These are phyloP conservation scores for Bretziella fagacearum DNA, from an alignment of 2,329 filamentous ascomycete species.

Conservation along the genomic window DNA sequence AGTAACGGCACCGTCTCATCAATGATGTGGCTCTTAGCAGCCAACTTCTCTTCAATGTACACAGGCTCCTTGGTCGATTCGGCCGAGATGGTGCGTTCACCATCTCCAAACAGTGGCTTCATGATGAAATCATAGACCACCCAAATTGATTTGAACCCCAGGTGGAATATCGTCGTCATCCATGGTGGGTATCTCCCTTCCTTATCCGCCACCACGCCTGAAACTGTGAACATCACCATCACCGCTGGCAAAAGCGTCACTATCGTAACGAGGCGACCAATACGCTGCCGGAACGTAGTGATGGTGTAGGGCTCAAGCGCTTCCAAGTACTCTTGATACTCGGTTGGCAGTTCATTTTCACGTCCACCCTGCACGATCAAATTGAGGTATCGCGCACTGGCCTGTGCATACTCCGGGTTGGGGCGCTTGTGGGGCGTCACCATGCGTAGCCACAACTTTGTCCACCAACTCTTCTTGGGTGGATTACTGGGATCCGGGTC, in stretches of 20 bases:
- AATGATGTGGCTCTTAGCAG: not conserved
- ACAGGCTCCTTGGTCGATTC: not conserved
- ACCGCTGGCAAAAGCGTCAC: constrained; percentile 39
- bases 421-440: constrained; percentile 35
- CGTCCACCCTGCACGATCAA: constrained; percentile 61
- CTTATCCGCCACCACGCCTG: constrained; percentile 40
- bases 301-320: constrained; percentile 52
- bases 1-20: constrained; percentile 1
- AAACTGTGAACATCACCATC: constrained; percentile 28
- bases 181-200: constrained; percentile 52
- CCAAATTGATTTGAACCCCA: constrained; percentile 31
- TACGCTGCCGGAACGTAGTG: constrained; percentile 47
- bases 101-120: constrained; percentile 62
- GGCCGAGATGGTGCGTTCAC: constrained; percentile 43
- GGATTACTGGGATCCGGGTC: constrained; percentile 13
- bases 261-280: constrained; percentile 49
- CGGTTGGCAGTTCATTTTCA: constrained; percentile 62
- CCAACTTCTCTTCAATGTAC: not conserved
- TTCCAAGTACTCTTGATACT: constrained; percentile 60
- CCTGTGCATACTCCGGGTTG: constrained; percentile 57
- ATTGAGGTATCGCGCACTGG: constrained; percentile 68
- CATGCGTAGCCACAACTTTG: constrained; percentile 31
- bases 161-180: constrained; percentile 32
- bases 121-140: constrained; percentile 28
- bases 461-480: not conserved